phyloP scores from a whole-genome alignment of 345 rosid species.

The Physaria fendleri region DNA sequence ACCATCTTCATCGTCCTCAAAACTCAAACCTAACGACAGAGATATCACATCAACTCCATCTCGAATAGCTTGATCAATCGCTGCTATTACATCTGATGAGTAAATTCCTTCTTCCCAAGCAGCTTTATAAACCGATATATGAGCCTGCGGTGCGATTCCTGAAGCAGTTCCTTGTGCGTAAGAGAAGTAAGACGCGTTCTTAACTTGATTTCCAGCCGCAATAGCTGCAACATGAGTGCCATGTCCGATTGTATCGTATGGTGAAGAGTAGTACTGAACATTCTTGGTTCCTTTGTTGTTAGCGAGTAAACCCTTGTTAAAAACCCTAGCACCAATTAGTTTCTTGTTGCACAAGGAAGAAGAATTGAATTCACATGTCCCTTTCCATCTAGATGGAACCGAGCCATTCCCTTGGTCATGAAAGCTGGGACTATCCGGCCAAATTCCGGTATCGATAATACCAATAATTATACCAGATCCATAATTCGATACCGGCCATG shows the following conservation, averaged over 20 bases:
- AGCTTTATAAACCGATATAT: constrained; percentile 40
- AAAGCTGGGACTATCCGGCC: constrained; percentile 37
- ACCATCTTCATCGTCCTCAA: background rate
- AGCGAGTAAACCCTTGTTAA: constrained; percentile 31
- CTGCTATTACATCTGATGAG: constrained; percentile 52
- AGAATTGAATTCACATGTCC: constrained; percentile 38
- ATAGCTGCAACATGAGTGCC: constrained; percentile 50
- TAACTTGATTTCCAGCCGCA: constrained; percentile 41
- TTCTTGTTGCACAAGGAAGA: constrained; percentile 41
- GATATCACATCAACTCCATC: constrained; percentile 65
- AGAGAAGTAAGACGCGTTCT: constrained; percentile 36
- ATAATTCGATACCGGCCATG: constrained; percentile 28
- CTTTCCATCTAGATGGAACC: constrained; percentile 38
- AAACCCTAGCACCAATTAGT: constrained; percentile 39
- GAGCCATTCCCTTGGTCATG: constrained; percentile 23
- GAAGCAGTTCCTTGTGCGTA: constrained; percentile 43
- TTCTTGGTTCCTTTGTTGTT: constrained; percentile 18
- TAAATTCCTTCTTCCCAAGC: constrained; percentile 35
- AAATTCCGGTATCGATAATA: constrained; percentile 37
- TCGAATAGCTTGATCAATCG: constrained; percentile 61
- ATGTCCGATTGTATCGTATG: constrained; percentile 39
- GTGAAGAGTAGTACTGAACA: constrained; percentile 15
- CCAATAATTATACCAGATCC: constrained; percentile 34
- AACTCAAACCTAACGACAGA: constrained; percentile 43
- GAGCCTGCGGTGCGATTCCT: constrained; percentile 38